Base-by-base conservation (phyloP, 768 basidiomycete genomes). In the Mycena indigotica region DNA sequence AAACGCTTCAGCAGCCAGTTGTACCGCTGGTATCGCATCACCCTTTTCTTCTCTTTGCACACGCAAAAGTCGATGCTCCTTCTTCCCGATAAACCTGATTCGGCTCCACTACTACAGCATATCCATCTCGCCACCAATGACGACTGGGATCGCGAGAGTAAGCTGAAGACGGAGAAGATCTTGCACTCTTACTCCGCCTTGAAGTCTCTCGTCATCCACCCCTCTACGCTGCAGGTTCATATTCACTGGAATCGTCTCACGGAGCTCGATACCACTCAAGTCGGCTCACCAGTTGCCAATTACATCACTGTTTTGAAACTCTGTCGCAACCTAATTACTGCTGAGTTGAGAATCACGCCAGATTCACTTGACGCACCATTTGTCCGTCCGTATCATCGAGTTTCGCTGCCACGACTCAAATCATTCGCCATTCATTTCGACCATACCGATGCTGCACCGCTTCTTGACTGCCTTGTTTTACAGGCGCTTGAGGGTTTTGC, bases 11-110 rank as follows among this genome's bases (percentile, higher is more conserved):
- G 25, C 21, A 5, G 45, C 8, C 51, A 63, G 10, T 23, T 63
- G 3, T 49, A 57, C 29, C 62, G 62, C 28, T 63, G 62, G 62
- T 56, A 55, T 10, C 55, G 58, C 19, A 32, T 63, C 40, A 59
- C 55, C 1, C 53, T 63, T 40, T n/a, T 60, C n/a, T 57, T 63
- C 53, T 29, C 53, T 41, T 19, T 50, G 21, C 15, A 28, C 2
- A 23, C 55, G 2, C 62, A 56, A 49, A 45, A 8, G n/a, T 19
- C 58, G 0, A 48, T 63, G 5, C 53, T 63, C n/a, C 38, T 29
- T 39, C 58, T 63, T 26, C 52, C 55, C 8, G 40, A 44, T 6
- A 13, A 10, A 0, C 30, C 52, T 2, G 25, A 21, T 16, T 54
- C 52, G 5, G 62, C 62, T 16, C 62, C 62, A 5, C 50, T 60